Conservation (phyloP, 2,329 filamentous ascomycete genomes). For the Helotiales sp. region DNA sequence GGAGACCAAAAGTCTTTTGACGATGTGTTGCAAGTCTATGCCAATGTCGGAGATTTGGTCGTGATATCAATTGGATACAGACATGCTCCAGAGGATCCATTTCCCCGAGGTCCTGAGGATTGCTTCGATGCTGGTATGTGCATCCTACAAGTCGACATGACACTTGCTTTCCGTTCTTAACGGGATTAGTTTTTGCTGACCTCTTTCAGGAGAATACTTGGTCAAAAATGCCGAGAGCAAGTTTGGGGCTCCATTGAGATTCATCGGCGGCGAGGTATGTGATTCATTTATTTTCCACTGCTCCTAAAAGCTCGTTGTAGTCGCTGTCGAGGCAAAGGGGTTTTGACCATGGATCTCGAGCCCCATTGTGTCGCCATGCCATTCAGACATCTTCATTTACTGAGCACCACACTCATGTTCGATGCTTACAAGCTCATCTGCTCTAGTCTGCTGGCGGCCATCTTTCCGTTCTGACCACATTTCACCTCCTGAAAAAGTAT, state of each 20-base stretch:
- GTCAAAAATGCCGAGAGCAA: conserved; percentile 44
- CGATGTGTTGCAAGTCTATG: conserved; percentile 47
- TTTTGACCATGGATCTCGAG: conserved; percentile 12
- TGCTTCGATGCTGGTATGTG: conserved; percentile 50
- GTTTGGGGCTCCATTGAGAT: conserved; percentile 44
- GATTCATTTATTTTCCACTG: background rate
- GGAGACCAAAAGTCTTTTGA: conserved; percentile 34
- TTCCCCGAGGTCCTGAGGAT: conserved; percentile 54
- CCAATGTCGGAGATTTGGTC: conserved; percentile 47
- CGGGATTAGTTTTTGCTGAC: background rate
- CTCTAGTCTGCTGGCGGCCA: conserved; percentile 50
- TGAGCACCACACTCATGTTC: too few species aligned
- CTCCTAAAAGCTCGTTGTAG: background rate
- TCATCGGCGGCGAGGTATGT: conserved; percentile 46
- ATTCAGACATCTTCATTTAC: background rate
- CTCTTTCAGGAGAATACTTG: conserved; percentile 54
- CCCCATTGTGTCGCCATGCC: background rate
- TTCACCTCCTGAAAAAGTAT: conserved; percentile 45
- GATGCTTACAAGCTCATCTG: background rate
- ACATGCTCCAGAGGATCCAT: conserved; percentile 59
- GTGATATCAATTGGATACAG: conserved; percentile 59
- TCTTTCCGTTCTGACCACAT: conserved; percentile 45
- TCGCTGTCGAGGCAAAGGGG: conserved; percentile 25
- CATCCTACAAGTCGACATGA: too few species aligned
- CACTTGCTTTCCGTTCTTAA: background rate